Percentiles rank a stretch among this genome's conserved stretches.
These are phyloP conservation scores for Umbelopsis sp. DNA, from an alignment of 192 early-diverging fungal species.

Conservation along the genomic window DNA sequence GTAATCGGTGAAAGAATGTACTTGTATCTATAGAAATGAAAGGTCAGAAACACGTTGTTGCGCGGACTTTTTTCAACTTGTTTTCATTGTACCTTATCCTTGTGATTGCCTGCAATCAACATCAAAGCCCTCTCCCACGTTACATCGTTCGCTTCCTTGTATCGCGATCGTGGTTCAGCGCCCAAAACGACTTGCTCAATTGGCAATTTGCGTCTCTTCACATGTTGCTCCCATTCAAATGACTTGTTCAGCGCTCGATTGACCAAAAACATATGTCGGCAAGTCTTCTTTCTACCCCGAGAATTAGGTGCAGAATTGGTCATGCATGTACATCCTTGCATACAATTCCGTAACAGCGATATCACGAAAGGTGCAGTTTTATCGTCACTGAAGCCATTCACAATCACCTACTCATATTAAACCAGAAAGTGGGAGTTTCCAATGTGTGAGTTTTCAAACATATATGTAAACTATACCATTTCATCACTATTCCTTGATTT, in stretches of 20 bases:
- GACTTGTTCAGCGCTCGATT: conserved; percentile 16
- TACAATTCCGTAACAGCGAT: background rate
- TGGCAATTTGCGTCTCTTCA: background rate
- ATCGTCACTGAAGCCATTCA: background rate
- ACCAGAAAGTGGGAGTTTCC: background rate
- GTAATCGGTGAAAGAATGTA: conserved; percentile 10
- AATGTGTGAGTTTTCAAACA: background rate
- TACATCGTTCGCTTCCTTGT: background rate
- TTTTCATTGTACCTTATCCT: background rate
- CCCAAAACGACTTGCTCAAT: conserved; percentile 18
- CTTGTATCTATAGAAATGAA: background rate
- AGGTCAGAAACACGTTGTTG: background rate
- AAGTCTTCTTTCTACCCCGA: conserved; percentile 8
- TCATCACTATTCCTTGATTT: too few relatives aligned
- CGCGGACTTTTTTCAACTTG: background rate
- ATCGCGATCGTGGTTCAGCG: background rate
- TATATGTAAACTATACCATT: too few relatives aligned
- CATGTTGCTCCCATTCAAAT: conserved; percentile 20
- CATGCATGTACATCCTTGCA: conserved; percentile 2
- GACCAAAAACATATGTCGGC: conserved; percentile 11
- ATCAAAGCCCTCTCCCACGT: conserved; percentile 5
- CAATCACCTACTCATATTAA: background rate
- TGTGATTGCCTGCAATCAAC: conserved; percentile 22
- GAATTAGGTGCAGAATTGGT: background rate
- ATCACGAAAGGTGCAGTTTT: background rate